A percentile compares a stretch with the other conserved stretches of the same genome.
These are phyloP conservation scores for Botrytis fabae DNA, from an alignment of 2,329 filamentous ascomycete species.

Conservation along the genomic window DNA sequence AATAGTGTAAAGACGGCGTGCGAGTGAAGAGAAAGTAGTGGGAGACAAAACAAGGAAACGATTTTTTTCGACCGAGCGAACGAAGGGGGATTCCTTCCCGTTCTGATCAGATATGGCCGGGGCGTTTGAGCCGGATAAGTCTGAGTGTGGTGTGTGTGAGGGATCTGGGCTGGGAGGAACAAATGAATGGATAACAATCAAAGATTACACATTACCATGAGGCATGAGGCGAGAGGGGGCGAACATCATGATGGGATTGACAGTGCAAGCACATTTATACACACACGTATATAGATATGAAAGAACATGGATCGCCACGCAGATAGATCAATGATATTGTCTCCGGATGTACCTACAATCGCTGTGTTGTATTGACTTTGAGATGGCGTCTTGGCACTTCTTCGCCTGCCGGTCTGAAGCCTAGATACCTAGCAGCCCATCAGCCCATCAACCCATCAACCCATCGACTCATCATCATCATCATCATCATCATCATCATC, in stretches of 20 bases:
- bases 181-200: slow-evolving; percentile 8
- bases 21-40: neutral
- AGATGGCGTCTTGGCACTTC: neutral
- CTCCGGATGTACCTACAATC: neutral
- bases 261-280: too few species aligned
- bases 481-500: neutral
- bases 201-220: neutral
- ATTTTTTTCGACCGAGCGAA: slow-evolving; percentile 9
- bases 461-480: too few species aligned
- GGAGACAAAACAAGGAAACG: slow-evolving; percentile 10
- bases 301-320: neutral
- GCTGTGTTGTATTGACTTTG: slow-evolving; percentile 1
- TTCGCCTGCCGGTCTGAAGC: neutral
- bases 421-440: neutral
- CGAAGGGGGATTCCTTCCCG: slow-evolving; percentile 15
- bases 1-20: slow-evolving; percentile 1
- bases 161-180: slow-evolving; percentile 9
- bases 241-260: neutral
- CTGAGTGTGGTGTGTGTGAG: neutral
- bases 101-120: slow-evolving; percentile 1
- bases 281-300: too few species aligned
- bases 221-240: neutral
- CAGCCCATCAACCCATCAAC: too few species aligned
- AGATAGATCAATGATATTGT: neutral
- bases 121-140: slow-evolving; percentile 10